A percentile compares a stretch with the other conserved stretches of the same genome.
These are phyloP conservation scores for Verticillium longisporum DNA, from an alignment of 2,329 filamentous ascomycete genomes.

Conservation along the genomic window DNA sequence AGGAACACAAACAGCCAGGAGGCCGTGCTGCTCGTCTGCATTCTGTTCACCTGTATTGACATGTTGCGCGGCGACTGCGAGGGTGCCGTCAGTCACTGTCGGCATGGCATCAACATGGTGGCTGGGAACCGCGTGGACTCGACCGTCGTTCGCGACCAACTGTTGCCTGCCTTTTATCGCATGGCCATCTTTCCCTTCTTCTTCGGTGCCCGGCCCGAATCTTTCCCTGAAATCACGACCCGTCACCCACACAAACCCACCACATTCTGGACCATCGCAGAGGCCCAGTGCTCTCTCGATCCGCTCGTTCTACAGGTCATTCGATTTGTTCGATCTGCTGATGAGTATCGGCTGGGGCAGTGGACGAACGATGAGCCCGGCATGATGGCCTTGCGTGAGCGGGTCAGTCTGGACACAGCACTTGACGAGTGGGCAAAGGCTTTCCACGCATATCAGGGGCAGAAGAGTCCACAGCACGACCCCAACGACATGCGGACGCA, in stretches of 20 bases:
- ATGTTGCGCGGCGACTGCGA: constrained; percentile 28
- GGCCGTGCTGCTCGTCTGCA: constrained; percentile 29
- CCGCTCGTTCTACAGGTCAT: constrained; percentile 18
- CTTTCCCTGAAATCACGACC: constrained; percentile 15
- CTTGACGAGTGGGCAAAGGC: constrained; percentile 21
- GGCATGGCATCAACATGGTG: constrained; percentile 29
- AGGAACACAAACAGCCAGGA: constrained; percentile 17
- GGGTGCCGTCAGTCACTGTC: constrained; percentile 27
- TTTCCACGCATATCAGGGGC: constrained; percentile 12
- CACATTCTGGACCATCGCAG: constrained; percentile 9
- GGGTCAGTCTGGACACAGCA: constrained; percentile 11
- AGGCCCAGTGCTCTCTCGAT: constrained; percentile 23
- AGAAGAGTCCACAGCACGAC: not conserved
- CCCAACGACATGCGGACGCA: constrained; percentile 1
- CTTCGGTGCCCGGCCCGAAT: constrained; percentile 17
- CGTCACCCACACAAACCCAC: not conserved
- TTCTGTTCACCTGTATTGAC: constrained; percentile 37
- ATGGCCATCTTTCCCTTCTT: constrained; percentile 32
- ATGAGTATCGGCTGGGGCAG: constrained; percentile 17
- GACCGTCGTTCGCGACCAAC: constrained; percentile 18
- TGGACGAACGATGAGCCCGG: constrained; percentile 2
- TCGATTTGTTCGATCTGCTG: constrained; percentile 20
- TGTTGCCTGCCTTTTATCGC: constrained; percentile 29
- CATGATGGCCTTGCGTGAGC: constrained; percentile 14
- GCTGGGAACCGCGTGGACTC: constrained; percentile 14